Evolutionary conservation across 768 basidiomycete genomes (phyloP).

Genomic region (Exsudoporus frostii): DNA sequence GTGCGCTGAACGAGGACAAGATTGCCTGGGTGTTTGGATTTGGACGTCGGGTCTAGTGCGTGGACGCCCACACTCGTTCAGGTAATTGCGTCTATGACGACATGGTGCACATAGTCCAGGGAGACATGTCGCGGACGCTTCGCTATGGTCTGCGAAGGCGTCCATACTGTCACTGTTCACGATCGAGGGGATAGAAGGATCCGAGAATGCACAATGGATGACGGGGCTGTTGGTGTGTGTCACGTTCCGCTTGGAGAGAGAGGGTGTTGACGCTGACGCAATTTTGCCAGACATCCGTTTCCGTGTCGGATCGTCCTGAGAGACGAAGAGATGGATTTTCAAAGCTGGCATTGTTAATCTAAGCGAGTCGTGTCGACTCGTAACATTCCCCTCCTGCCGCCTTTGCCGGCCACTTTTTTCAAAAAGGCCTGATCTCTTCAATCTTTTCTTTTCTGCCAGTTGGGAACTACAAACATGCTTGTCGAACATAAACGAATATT

Average conservation of each 20-base stretch:
- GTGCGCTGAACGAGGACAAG: slow-evolving; percentile 14
- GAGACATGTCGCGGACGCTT: slow-evolving; percentile 21
- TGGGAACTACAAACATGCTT: too few relatives aligned
- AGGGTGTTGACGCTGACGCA: background rate
- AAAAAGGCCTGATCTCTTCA: too few relatives aligned
- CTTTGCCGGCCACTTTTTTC: too few relatives aligned
- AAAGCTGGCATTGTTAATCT: slow-evolving; percentile 10
- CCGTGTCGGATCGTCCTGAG: slow-evolving; percentile 15
- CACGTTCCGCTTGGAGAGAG: background rate
- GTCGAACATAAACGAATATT: too few relatives aligned
- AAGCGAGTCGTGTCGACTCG: slow-evolving; percentile 2
- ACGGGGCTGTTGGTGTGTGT: slow-evolving; percentile 12
- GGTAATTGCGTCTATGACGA: background rate
- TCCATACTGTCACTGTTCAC: slow-evolving; percentile 15
- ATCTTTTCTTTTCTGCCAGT: too few relatives aligned
- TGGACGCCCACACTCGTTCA: background rate
- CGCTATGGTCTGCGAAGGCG: slow-evolving; percentile 22
- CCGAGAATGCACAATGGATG: slow-evolving; percentile 15
- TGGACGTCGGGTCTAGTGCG: slow-evolving; percentile 20
- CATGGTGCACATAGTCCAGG: slow-evolving; percentile 7
- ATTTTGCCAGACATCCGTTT: slow-evolving; percentile 8
- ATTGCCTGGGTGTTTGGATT: slow-evolving; percentile 18
- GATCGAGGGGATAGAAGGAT: slow-evolving; percentile 14
- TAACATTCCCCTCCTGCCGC: background rate
- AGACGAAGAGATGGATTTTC: slow-evolving; percentile 11